Base-by-base conservation (phyloP, 768 basidiomycete species). In the Suillus lakei region DNA sequence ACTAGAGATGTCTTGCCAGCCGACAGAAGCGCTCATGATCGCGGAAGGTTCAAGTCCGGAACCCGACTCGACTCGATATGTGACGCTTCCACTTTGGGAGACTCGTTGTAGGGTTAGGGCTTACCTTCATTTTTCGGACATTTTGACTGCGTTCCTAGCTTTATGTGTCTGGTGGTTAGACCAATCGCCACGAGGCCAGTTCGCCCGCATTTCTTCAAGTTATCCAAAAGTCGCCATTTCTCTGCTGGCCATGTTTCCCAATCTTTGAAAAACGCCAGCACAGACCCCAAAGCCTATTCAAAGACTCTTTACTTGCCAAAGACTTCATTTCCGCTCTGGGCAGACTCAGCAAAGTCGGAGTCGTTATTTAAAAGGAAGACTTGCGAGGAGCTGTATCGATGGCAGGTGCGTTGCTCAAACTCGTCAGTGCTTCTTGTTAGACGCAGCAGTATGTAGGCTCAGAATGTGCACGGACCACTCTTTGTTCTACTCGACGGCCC, bases 401-500 rank as follows among this genome's bases (percentile, higher is more conserved):
- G 89, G 90, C 91, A 93, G 87, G 91, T 91, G 63, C 69, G 78
- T 83, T 78, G 61, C 61, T 39, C 26, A 4, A 66, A 12, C 13
- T 26, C 7, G 6, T 44, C 10, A n/a, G 60, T 62, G 44, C 34
- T n/a, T 62, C 23, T 51, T 58, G 38, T 44, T 41, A 16, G 56
- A 15, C 61, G 34, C 34, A 32, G 32, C 8, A 62, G 32, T 60
- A 61, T 30, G 21, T 72, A 96, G 94, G 85, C 82, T 78, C 79
- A 88, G 66, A 88, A 92, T 71, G 85, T 82, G 15, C 79, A 84
- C 39, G 86, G 92, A 3, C 86, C 88, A 1, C 73, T 88, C 36
- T 99, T 96, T 71, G 90, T 98, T 15, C 81, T 96, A 60, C 96
- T 97, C 69, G 97, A 99, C 75, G 98, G 97, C 0, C 97, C 97